Conservation (phyloP, 2,329 filamentous ascomycete genomes). For the Aspergillus pseudoglaucus region DNA sequence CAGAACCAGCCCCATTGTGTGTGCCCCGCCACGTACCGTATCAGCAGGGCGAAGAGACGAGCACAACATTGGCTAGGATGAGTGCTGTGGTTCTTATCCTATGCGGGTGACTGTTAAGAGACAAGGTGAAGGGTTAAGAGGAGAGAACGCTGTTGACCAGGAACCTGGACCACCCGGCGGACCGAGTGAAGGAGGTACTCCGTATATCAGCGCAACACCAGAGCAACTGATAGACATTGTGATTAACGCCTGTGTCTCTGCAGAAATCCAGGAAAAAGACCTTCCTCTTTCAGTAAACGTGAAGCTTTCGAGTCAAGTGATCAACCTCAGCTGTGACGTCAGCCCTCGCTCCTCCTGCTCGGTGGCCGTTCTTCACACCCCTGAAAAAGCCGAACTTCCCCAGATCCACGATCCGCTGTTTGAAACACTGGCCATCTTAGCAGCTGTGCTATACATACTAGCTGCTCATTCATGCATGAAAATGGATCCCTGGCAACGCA, state of each 20-base stretch:
- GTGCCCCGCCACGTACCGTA: too few relatives aligned
- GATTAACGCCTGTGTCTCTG: neutral
- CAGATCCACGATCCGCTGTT: neutral
- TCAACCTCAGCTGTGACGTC: neutral
- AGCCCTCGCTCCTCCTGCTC: neutral
- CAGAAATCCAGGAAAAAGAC: neutral
- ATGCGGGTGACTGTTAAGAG: too few relatives aligned
- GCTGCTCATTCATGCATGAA: neutral
- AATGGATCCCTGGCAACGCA: slow-evolving; percentile 21
- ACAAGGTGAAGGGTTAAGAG: too few relatives aligned
- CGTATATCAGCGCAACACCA: neutral
- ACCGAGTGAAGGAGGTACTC: neutral
- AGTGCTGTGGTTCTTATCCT: too few relatives aligned
- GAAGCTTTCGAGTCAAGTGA: neutral
- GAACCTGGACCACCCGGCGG: too few relatives aligned
- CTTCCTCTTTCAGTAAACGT: neutral
- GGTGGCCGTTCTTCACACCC: neutral
- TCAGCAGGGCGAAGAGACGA: neutral
- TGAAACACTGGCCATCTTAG: neutral
- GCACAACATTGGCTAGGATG: neutral
- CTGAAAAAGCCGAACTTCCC: neutral
- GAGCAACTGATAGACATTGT: neutral
- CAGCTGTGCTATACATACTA: neutral
- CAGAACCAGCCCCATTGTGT: neutral
- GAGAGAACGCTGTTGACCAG: too few relatives aligned